Evolutionary conservation across 331 rosid species (phyloP).

Genomic region (Arachis monticola): DNA sequence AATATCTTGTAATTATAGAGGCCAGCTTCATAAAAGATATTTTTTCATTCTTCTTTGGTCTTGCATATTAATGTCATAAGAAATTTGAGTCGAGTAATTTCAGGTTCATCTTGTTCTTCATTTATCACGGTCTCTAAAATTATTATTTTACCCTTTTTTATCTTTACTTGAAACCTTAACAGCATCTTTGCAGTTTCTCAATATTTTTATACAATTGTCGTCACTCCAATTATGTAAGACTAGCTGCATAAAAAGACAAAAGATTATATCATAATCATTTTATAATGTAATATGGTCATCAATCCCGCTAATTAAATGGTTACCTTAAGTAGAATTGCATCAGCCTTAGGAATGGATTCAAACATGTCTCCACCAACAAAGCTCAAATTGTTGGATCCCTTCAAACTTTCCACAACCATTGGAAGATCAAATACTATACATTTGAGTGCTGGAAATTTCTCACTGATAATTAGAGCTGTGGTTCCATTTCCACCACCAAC

Average conservation of each 20-base stretch:
- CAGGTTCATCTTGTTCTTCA: background rate
- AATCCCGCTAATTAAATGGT: no score
- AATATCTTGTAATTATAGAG: background rate
- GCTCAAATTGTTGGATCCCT: no score
- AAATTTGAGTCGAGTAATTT: background rate
- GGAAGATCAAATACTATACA: no score
- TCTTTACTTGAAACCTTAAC: background rate
- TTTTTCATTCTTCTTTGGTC: constrained; percentile 24
- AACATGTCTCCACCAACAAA: no score
- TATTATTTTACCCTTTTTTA: constrained; percentile 32
- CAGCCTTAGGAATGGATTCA: no score
- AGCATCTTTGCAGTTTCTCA: constrained; percentile 37
- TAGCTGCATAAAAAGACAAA: background rate
- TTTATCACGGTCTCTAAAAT: constrained; percentile 29
- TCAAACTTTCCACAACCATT: no score
- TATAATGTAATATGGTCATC: no score
- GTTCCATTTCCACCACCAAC: no score
- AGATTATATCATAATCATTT: no score
- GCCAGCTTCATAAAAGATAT: background rate
- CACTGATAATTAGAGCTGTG: no score
- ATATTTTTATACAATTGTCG: constrained; percentile 25
- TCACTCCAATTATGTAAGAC: constrained; percentile 33
- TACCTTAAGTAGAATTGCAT: no score
- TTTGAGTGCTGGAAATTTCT: no score
- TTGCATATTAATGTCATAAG: background rate